Conservation (phyloP, 2,329 filamentous ascomycete genomes). For the Colletotrichum orbiculare region DNA sequence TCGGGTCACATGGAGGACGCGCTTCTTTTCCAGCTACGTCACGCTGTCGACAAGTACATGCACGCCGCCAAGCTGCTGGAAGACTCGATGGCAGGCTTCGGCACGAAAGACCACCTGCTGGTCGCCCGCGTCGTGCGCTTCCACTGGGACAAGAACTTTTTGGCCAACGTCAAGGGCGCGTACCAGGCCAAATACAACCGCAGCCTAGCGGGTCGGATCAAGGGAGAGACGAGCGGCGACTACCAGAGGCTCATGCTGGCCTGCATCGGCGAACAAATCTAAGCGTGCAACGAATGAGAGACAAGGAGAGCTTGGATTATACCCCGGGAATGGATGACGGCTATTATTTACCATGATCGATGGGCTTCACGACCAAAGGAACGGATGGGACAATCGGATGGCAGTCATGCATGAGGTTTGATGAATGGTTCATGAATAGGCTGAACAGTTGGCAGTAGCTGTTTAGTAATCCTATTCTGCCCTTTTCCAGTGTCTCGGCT, state of each 20-base stretch:
- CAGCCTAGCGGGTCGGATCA: conserved; percentile 76
- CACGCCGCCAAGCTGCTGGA: conserved; percentile 87
- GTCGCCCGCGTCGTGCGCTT: conserved; percentile 80
- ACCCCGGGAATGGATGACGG: conserved; percentile 19
- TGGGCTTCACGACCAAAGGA: too few relatives aligned
- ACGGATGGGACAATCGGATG: too few relatives aligned
- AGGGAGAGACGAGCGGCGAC: conserved; percentile 86
- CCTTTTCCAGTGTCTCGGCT: too few relatives aligned
- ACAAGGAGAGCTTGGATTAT: conserved; percentile 11
- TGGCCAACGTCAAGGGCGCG: conserved; percentile 82
- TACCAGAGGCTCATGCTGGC: conserved; percentile 83
- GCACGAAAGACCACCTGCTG: conserved; percentile 86
- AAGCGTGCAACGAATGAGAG: not conserved
- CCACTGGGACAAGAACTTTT: conserved; percentile 83
- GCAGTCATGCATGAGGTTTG: too few relatives aligned
- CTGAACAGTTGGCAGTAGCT: too few relatives aligned
- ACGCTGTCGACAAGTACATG: conserved; percentile 83
- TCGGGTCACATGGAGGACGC: conserved; percentile 93
- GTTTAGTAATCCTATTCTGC: too few relatives aligned
- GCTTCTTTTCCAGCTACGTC: conserved; percentile 80
- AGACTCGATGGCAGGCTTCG: conserved; percentile 85
- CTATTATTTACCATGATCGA: too few relatives aligned
- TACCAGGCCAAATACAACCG: conserved; percentile 78
- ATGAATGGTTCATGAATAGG: too few relatives aligned
- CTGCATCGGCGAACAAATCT: conserved; percentile 60